Conservation (phyloP, 1,284 basidiomycete species). For the Ganoderma lucidum region DNA sequence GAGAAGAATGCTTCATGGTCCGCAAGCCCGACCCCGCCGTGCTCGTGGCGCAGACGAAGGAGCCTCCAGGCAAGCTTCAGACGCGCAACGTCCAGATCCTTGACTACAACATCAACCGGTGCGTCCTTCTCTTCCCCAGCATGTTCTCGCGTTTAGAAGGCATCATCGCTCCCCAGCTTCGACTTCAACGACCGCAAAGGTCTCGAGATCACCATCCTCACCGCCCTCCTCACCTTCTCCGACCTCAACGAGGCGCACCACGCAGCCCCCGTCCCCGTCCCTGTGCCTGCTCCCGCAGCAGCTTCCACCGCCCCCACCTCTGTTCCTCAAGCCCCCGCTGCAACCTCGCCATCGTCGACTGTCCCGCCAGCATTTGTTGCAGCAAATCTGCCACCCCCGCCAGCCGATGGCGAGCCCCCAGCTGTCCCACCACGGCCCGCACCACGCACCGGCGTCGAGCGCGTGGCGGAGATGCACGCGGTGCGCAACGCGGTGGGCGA, state of each 20-base stretch:
- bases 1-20: slow-evolving; percentile 82
- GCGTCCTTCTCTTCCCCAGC: slow-evolving; percentile 9
- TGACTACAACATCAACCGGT: slow-evolving; percentile 70
- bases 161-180: slow-evolving; percentile 57
- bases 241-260: slow-evolving; percentile 72
- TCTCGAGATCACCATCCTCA: slow-evolving; percentile 81
- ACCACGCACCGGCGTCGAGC: slow-evolving; percentile 67
- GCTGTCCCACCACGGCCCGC: slow-evolving; percentile 66
- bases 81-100: slow-evolving; percentile 80
- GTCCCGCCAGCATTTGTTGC: background rate
- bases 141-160: background rate
- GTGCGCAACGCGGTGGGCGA: slow-evolving; percentile 46
- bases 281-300: slow-evolving; percentile 41
- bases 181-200: slow-evolving; percentile 85
- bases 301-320: slow-evolving; percentile 14
- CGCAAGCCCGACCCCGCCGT: slow-evolving; percentile 88
- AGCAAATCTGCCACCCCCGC: background rate
- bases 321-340: background rate
- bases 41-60: slow-evolving; percentile 81
- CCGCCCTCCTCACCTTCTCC: slow-evolving; percentile 77
- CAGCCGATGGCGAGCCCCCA: slow-evolving; percentile 38
- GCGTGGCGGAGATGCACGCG: slow-evolving; percentile 73
- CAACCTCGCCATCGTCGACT: slow-evolving; percentile 14
- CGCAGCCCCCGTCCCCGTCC: slow-evolving; percentile 1
- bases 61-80: slow-evolving; percentile 70